A percentile compares a stretch with the other conserved stretches of the same genome.
phyloP scores from a whole-genome alignment of 345 rosid species.

The Ceriops decandra region DNA sequence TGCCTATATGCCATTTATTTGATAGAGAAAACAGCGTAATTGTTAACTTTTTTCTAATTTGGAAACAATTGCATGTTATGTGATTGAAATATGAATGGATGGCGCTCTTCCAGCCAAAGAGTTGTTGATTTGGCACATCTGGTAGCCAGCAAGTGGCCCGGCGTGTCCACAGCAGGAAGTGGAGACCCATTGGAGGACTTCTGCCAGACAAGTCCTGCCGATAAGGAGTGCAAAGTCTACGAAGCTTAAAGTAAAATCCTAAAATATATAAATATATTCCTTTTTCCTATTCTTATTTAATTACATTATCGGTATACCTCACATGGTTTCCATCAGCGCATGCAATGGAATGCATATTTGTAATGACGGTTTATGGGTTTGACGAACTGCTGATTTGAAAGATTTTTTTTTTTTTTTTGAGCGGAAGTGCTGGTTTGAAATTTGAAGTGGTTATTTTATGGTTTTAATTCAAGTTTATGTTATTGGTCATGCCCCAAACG shows the following conservation, averaged over 20 bases:
- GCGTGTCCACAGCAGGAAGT: constrained; percentile 49
- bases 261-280: not conserved
- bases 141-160: constrained; percentile 91
- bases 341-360: constrained; percentile 14
- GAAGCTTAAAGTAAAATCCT: constrained; percentile 39
- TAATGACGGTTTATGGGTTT: not conserved
- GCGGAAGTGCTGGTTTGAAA: too few relatives aligned
- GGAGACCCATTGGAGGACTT: constrained; percentile 92
- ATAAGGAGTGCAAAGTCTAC: constrained; percentile 88
- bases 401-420: too few relatives aligned
- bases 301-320: not conserved
- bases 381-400: too few relatives aligned
- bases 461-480: too few relatives aligned
- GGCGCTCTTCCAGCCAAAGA: constrained; percentile 68
- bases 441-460: too few relatives aligned
- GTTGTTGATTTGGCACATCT: constrained; percentile 93
- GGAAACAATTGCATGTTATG: too few relatives aligned
- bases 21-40: not conserved
- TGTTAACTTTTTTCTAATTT: too few relatives aligned
- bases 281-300: constrained; percentile 1
- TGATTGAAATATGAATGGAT: not conserved
- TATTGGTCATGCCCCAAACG: too few relatives aligned
- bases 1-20: too few relatives aligned
- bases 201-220: constrained; percentile 88
- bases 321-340: constrained; percentile 2